A percentile compares a stretch with the other conserved stretches of the same genome.
Conservation (phyloP, 108 stramenopile genomes). For the Hondaea fermentalgiana region DNA sequence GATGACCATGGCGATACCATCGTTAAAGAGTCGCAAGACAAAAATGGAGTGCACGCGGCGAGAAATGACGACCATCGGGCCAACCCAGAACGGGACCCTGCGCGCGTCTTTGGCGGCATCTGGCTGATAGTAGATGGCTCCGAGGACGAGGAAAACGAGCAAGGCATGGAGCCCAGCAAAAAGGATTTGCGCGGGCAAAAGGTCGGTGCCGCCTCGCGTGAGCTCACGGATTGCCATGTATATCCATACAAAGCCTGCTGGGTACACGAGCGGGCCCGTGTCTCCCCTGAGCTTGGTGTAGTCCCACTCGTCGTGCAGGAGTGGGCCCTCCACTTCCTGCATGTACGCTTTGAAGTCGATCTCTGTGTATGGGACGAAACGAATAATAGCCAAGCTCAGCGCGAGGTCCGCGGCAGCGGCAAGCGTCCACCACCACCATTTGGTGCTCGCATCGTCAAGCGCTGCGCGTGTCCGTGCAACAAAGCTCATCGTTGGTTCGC, state of each 20-base stretch:
- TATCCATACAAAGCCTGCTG: constrained; percentile 86
- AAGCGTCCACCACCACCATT: background rate
- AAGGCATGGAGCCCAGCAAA: constrained; percentile 70
- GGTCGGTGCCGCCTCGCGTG: constrained; percentile 50
- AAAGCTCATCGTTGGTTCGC: too few relatives aligned
- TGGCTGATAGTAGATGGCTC: constrained; percentile 56
- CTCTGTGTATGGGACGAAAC: constrained; percentile 79
- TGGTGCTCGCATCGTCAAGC: background rate
- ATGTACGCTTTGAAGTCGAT: constrained; percentile 98
- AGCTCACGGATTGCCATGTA: constrained; percentile 62
- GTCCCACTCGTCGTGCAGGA: constrained; percentile 68
- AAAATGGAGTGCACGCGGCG: constrained; percentile 91
- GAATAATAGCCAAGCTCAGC: constrained; percentile 58
- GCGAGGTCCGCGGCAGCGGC: constrained; percentile 15
- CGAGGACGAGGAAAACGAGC: constrained; percentile 56
- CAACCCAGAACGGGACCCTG: constrained; percentile 48
- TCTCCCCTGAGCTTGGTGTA: constrained; percentile 76
- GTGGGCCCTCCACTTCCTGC: constrained; percentile 75
- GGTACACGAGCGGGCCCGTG: constrained; percentile 94
- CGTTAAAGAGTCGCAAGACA: constrained; percentile 90
- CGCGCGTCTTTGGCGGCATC: constrained; percentile 8
- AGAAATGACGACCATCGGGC: constrained; percentile 63
- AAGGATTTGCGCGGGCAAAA: constrained; percentile 64
- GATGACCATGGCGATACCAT: constrained; percentile 78
- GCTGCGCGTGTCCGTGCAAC: background rate